Evolutionary conservation across 2,329 filamentous ascomycete species (phyloP), one percentile per base, ranked within the genome.

Genomic region (Shiraia sp.): DNA sequence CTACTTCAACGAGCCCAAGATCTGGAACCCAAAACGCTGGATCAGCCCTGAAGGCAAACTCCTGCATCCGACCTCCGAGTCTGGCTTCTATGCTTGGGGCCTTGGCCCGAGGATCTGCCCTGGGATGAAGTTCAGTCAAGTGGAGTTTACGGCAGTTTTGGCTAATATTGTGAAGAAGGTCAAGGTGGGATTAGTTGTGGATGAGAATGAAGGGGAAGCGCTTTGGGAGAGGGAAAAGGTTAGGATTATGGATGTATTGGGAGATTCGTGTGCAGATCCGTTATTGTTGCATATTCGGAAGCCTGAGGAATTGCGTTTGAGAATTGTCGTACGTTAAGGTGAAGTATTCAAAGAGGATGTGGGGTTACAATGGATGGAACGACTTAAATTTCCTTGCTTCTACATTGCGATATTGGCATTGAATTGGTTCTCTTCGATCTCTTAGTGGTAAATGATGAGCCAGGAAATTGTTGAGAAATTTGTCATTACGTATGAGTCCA

Each of bases 81-180:
- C 32, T 10, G 49, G 43, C 0, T 81, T 72, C 45, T 30, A 74
- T 1, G 71, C 77, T 0, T 81, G 77, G 76, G 73, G 74, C 1
- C 57, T 49, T 3, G 78, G 78, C 0, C 75, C 77, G 9, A 58
- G 78, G 4, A 60, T 75, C 3, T 81, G 78, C 53, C 76, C 77
- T 0, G 79, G 78, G 1, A 69, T 75, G 65, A 79, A 79, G 52
- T 77, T 81, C 69, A 68, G 77, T 1, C 75, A 81, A 59, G 78
- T 81, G 2, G 79, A 81, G 55, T 79, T 80, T 55, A 71, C 73
- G 3, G 72, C 70, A 10, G 70, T 75, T 2, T 53, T 81, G 16
- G 55, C 71, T 7, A 47, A 32, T 6, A 40, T 63, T 19, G 32
- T 65, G 45, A 10, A 19, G 19, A 35, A 31, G 10, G 40, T 32